Evolutionary conservation across 1,139 yeast genomes (phyloP).

Genomic region (Geotrichum citri-aurantii): DNA sequence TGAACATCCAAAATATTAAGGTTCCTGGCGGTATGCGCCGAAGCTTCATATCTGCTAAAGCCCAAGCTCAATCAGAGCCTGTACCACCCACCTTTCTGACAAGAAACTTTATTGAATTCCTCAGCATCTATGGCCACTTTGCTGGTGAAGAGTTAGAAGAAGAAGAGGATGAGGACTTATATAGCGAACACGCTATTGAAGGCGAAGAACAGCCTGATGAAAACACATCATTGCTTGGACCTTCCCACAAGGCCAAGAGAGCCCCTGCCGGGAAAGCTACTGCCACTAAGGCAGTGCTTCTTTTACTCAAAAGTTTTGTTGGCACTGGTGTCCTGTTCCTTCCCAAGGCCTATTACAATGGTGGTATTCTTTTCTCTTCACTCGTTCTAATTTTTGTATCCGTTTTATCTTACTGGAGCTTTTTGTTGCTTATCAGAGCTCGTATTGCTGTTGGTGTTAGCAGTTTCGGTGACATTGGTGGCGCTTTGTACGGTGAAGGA

Average conservation of each 20-base stretch:
- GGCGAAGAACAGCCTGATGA: slow-evolving; percentile 33
- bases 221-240: slow-evolving; percentile 23
- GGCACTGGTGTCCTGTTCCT: slow-evolving; percentile 96
- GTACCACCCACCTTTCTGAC: slow-evolving; percentile 63
- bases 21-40: slow-evolving; percentile 95
- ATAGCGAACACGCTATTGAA: slow-evolving; percentile 25
- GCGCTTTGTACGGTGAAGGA: slow-evolving; percentile 59
- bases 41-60: slow-evolving; percentile 51
- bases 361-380: slow-evolving; percentile 76
- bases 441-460: slow-evolving; percentile 56
- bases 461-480: slow-evolving; percentile 88
- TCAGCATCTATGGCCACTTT: slow-evolving; percentile 87
- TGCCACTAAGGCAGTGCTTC: slow-evolving; percentile 59
- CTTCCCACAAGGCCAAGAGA: slow-evolving; percentile 10
- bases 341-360: slow-evolving; percentile 86
- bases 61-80: slow-evolving; percentile 24
- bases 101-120: slow-evolving; percentile 79
- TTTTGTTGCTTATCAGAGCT: slow-evolving; percentile 60
- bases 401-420: slow-evolving; percentile 77
- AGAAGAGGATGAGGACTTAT: slow-evolving; percentile 50
- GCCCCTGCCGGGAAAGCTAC: slow-evolving; percentile 44
- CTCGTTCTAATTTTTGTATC: slow-evolving; percentile 63
- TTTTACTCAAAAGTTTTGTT: slow-evolving; percentile 81
- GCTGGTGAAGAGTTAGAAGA: slow-evolving; percentile 92
- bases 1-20: slow-evolving; percentile 61